These are phyloP conservation scores for Lycium barbarum DNA, from an alignment of 257 asterid species.

Conservation along the genomic window DNA sequence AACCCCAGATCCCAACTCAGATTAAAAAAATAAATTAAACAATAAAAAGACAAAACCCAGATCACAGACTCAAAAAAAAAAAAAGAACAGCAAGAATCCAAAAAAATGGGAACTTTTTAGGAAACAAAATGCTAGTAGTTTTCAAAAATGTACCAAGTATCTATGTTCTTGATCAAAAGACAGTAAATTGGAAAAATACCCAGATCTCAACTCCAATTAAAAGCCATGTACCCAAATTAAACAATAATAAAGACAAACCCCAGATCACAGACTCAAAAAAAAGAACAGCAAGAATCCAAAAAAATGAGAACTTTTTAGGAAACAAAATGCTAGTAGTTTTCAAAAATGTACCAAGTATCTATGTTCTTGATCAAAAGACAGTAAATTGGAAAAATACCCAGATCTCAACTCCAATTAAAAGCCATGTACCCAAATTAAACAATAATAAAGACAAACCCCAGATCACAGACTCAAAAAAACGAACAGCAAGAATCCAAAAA, in stretches of 20 bases:
- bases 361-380: not conserved
- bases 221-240: too few relatives aligned
- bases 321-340: too few relatives aligned
- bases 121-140: too few relatives aligned
- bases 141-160: not conserved
- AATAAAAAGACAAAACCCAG: not conserved
- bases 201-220: too few relatives aligned
- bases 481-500: not conserved
- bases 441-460: not conserved
- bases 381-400: too few relatives aligned
- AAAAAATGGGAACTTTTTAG: not conserved
- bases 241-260: not conserved
- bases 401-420: too few relatives aligned
- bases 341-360: not conserved
- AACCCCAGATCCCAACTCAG: not conserved
- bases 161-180: too few relatives aligned
- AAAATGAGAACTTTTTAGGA: not conserved
- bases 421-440: not conserved
- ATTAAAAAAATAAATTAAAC: not conserved
- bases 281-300: not conserved
- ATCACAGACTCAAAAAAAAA: not conserved
- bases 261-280: slow-evolving; percentile 1
- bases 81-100: not conserved
- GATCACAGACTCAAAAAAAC: not conserved
- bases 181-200: too few relatives aligned